Conservation (phyloP, 345 rosid species). For the Diplotaxis tenuifolia region DNA sequence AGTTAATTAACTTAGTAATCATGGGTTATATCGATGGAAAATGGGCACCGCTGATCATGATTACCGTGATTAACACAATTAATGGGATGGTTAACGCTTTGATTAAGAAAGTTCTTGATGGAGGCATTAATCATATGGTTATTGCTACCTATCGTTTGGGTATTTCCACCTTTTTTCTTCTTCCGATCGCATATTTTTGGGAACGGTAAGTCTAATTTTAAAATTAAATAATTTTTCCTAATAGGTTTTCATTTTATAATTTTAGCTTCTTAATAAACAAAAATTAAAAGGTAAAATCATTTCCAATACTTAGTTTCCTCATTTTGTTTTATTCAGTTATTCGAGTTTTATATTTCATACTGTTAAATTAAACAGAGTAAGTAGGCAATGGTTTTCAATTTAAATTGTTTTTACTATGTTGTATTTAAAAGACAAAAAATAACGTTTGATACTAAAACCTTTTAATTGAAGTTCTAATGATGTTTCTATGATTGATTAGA, state of each 20-base stretch:
- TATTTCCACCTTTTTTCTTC: constrained; percentile 50
- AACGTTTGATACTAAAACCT: not conserved
- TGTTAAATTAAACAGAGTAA: not conserved
- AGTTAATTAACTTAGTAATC: not conserved
- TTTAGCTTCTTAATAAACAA: not conserved
- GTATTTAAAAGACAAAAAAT: not conserved
- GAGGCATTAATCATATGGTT: constrained; percentile 55
- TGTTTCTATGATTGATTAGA: not conserved
- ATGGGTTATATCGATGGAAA: constrained; percentile 35
- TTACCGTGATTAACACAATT: constrained; percentile 34
- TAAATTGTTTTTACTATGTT: not conserved
- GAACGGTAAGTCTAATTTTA: constrained; percentile 46
- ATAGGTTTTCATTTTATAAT: not conserved
- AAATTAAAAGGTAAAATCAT: not conserved
- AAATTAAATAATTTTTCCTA: not conserved
- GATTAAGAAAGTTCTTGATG: constrained; percentile 56
- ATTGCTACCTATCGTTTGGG: constrained; percentile 56
- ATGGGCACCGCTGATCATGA: constrained; percentile 48
- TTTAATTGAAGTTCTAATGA: not conserved
- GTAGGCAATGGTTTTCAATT: not conserved
- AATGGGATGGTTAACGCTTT: constrained; percentile 50
- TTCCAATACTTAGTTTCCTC: not conserved
- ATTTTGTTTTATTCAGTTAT: not conserved
- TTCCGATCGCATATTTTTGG: constrained; percentile 54
- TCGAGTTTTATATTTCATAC: not conserved